Percentiles rank a stretch among this genome's conserved stretches.
phyloP scores from a whole-genome alignment of 2,329 filamentous ascomycete genomes.

The Huntiella decipiens region DNA sequence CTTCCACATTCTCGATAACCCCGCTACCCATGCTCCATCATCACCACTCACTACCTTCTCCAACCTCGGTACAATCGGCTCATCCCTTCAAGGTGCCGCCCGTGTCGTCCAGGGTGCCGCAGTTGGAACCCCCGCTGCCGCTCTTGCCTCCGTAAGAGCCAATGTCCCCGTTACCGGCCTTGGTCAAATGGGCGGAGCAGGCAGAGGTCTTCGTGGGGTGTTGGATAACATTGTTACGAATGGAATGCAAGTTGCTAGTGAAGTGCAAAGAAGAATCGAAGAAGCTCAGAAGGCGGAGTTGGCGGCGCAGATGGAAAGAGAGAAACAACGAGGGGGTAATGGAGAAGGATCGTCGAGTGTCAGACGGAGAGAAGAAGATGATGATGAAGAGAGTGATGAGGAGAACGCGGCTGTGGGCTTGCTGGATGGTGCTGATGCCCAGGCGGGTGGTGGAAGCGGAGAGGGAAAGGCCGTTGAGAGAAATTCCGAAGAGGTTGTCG shows the following conservation, averaged over 20 bases:
- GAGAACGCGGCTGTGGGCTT: slow-evolving; percentile 49
- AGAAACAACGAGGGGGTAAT: slow-evolving; percentile 16
- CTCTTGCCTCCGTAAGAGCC: slow-evolving; percentile 11
- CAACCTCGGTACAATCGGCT: slow-evolving; percentile 38
- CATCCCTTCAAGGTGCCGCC: slow-evolving; percentile 14
- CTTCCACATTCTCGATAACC: slow-evolving; percentile 64
- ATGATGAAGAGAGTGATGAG: slow-evolving; percentile 32
- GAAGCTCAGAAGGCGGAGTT: slow-evolving; percentile 62
- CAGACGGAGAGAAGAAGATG: slow-evolving; percentile 33
- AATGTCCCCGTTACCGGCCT: slow-evolving; percentile 15
- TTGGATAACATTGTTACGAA: slow-evolving; percentile 95
- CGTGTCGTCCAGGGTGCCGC: slow-evolving; percentile 16
- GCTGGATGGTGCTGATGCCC: slow-evolving; percentile 55
- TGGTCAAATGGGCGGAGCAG: slow-evolving; percentile 27
- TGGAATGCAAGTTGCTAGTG: slow-evolving; percentile 85
- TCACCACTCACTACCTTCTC: slow-evolving; percentile 74
- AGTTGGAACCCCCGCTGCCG: slow-evolving; percentile 1
- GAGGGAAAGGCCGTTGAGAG: slow-evolving; percentile 12
- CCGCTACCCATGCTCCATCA: slow-evolving; percentile 16
- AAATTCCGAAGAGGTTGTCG: slow-evolving; percentile 7
- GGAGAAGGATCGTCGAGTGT: slow-evolving; percentile 20
- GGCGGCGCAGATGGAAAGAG: slow-evolving; percentile 44
- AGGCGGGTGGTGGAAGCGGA: slow-evolving; percentile 30
- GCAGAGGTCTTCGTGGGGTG: slow-evolving; percentile 70
- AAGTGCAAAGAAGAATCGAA: slow-evolving; percentile 83